These are phyloP conservation scores for Nelumbo lutea DNA, from an alignment of 164 flowering plant genomes.

Conservation along the genomic window DNA sequence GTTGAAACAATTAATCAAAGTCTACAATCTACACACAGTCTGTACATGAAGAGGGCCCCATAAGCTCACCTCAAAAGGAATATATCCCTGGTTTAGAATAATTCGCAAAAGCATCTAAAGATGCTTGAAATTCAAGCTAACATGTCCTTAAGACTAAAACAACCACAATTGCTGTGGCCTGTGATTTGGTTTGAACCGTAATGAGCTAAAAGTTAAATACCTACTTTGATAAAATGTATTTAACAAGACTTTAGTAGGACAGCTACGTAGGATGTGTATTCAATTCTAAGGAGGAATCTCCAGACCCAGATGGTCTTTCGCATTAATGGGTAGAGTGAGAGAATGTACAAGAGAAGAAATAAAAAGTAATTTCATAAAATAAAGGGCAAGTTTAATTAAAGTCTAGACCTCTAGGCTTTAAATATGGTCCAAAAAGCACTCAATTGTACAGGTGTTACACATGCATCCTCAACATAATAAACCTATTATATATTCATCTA, in stretches of 20 bases:
- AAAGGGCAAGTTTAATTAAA: slow-evolving; percentile 5
- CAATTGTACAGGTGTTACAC: background rate
- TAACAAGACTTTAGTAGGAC: background rate
- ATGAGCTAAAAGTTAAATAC: slow-evolving; percentile 18
- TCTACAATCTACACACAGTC: background rate
- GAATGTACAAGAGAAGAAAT: background rate
- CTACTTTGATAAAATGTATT: slow-evolving; percentile 1
- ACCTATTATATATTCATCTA: no score
- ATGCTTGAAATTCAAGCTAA: slow-evolving; percentile 67
- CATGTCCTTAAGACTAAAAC: slow-evolving; percentile 30
- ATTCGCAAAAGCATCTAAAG: slow-evolving; percentile 33
- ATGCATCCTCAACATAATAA: background rate
- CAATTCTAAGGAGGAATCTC: slow-evolving; percentile 23
- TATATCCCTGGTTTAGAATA: slow-evolving; percentile 50
- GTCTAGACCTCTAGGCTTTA: slow-evolving; percentile 2
- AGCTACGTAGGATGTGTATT: background rate
- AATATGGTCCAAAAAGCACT: slow-evolving; percentile 1
- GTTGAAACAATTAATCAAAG: background rate
- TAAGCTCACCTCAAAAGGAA: slow-evolving; percentile 34
- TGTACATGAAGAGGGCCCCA: slow-evolving; percentile 25
- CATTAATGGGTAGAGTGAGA: background rate
- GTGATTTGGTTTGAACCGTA: background rate
- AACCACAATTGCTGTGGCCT: background rate
- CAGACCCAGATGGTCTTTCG: slow-evolving; percentile 14
- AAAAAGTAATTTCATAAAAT: background rate